Evolutionary conservation across 495 filamentous ascomycete species (phyloP), one percentile per base, ranked within the genome.

Genomic region (Cercophora newfieldiana): DNA sequence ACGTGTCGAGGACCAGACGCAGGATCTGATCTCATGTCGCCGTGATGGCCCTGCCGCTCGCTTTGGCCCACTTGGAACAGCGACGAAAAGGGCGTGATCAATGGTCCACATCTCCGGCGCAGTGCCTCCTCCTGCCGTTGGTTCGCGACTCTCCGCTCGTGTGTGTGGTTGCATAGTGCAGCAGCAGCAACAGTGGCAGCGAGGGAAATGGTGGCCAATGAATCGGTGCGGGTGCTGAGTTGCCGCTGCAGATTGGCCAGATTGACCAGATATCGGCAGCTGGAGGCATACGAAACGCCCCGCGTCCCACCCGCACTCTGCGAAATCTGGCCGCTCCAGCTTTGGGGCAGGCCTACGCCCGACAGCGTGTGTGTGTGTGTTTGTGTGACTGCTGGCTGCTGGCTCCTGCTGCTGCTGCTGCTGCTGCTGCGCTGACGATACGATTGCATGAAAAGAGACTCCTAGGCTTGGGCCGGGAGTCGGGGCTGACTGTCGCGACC

Each of bases 201-300:
- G 10, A 44, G 18, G 37, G 37, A 6, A 57, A 57, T 57, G 21
- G 8, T 18, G 21, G 54, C 54, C 54, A 57, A 57, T 57, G 25
- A 57, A 29, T 7, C 54, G 5, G n/a, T n/a, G 54, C 54, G 54
- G 54, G 54, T 57, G 24, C 26, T 57, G 21, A 24, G 54, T 28
- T 30, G 54, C 54, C 26, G 54, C 18, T 30, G 54, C 54, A 28
- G 54, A 57, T 57, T 57, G 54, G 54, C 54, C 26, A 28, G 26
- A n/a, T 57, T 57, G 54, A 44, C 37, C 37, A 6, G 37, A 14
- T 44, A 44, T 44, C 18, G 37, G 37, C 37, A 44, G 37, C 37
- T 44, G 37, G 37, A 44, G 37, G 37, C 37, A 44, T 44, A 44
- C 37, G 37, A 44, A 44, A 44, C 37, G 37, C 37, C 37, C 37